Evolutionary conservation across 2,329 filamentous ascomycete genomes (phyloP), one percentile per base, ranked within the genome.

Genomic region (Dactylonectria macrodidyma): DNA sequence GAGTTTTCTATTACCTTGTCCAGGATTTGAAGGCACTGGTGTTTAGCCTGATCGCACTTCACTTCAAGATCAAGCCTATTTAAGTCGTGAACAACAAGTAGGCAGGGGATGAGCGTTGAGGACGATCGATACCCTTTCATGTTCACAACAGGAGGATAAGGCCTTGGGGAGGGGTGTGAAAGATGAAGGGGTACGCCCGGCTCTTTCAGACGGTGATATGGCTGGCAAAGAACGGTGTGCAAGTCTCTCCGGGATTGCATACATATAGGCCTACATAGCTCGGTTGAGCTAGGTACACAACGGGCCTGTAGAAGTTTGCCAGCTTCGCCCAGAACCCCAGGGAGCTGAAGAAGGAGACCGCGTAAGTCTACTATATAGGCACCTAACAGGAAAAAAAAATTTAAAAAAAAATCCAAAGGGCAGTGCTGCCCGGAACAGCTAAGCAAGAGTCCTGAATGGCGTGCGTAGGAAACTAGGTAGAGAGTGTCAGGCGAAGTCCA

Each of bases 1-100:
- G 96, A 57, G 96, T 99, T 3, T 99, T 99, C 83, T 99, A 99
- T 86, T 99, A 99, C 79, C 91, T 99, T 8, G 95, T 98, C 5
- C 96, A 99, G 79, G 96, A 99, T 79, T 85, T 99, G 30, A 99
- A 98, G 84, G 96, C 96, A 0, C 86, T 99, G 44, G 94, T 99
- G 3, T 99, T 99, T 82, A 98, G 95, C 61, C 84, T 99, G 72
- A 99, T 98, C 76, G 94, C 94, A 2, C 87, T 99, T 71, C 96
- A 99, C 84, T 99, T 99, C 87, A 99, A 99, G 92, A 93, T 93
- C 81, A 93, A 93, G 84, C 91, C 91, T 3, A 93, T 93, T 74
- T 93, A 80, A 81, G 11, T 16, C 22, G 6, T 12, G n/a, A 8
- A 9, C 34, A 16, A 38, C 34, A 65, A 55, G 51, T 50, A 36